A percentile compares a stretch with the other conserved stretches of the same genome.
These are phyloP conservation scores for Mariannaea sp. DNA, from an alignment of 2,329 filamentous ascomycete genomes.

Conservation along the genomic window DNA sequence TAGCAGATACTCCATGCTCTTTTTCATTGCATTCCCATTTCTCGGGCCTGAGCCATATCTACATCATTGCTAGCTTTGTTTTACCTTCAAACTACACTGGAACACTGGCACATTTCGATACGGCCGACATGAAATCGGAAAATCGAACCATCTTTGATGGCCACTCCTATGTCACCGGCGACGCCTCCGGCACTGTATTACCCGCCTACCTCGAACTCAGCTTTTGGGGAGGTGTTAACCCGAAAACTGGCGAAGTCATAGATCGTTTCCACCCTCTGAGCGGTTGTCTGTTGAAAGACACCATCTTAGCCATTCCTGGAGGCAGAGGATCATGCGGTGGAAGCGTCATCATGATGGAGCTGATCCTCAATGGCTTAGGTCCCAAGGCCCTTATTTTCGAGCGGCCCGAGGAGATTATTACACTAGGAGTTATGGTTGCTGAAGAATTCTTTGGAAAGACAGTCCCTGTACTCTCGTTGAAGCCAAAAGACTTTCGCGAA, in stretches of 20 bases:
- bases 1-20: too few relatives aligned
- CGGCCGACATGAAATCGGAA: too few relatives aligned
- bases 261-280: conserved; percentile 50
- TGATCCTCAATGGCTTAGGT: conserved; percentile 46
- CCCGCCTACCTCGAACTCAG: conserved; percentile 42
- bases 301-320: conserved; percentile 49
- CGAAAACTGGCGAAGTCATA: conserved; percentile 47
- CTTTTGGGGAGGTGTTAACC: conserved; percentile 53
- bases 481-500: too few relatives aligned
- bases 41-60: too few relatives aligned
- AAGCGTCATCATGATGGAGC: conserved; percentile 51
- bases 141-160: conserved; percentile 10
- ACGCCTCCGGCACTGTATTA: conserved; percentile 38
- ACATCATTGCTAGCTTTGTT: too few relatives aligned
- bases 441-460: conserved; percentile 45
- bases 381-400: conserved; percentile 50
- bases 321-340: conserved; percentile 54
- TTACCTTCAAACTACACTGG: too few relatives aligned
- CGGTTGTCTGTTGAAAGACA: conserved; percentile 39
- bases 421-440: conserved; percentile 50
- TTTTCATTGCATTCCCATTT: too few relatives aligned
- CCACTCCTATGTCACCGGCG: conserved; percentile 32
- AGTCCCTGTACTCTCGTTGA: conserved; percentile 46
- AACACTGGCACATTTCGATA: too few relatives aligned
- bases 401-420: conserved; percentile 48